Base-by-base conservation (phyloP, 2,329 filamentous ascomycete genomes). In the Bimuria novae-zelandiae region DNA sequence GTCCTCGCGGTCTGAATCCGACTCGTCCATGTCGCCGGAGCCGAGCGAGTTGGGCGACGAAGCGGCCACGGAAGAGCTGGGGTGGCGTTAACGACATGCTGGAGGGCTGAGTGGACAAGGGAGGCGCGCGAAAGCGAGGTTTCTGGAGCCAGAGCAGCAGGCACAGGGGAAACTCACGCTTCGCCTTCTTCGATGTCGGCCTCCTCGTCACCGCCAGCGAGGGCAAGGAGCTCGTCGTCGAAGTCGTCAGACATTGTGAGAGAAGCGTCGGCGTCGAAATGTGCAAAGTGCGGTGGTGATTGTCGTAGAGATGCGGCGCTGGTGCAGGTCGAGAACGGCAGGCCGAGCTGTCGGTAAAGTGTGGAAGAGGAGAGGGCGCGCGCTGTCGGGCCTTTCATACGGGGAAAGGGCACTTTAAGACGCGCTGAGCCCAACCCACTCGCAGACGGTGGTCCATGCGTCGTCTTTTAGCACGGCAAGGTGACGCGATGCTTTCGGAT, bases 161-260 rank as follows among this genome's bases (percentile, higher is more conserved):
- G 55, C 49, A 56, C 60, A 46, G 55, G 39, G 57, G 53, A 55
- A 43, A 85, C 89, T 85, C 83, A 93, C 90, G 88, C 84, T 79
- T 96, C 90, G 61, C 90, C 89, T 71, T 95, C 90, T 64, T 90
- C 88, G 51, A 86, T 84, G 43, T 73, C 71, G 51, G 85, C 85
- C 41, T 74, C 71, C 45, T 74, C 71, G 36, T 84, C 85, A 63
- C 90, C 91, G 67, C 91, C 94, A 49, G 92, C 94, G 61, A 97
- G 86, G 69, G 90, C 92, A 60, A 97, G 88, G 61, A 97, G 87
- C 79, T 97, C 93, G 66, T 93, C 92, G 72, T 97, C 93, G 62
- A 97, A 84, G 52, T 79, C 77, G 51, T 67, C 65, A 52, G 93
- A 90, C 92, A 96, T 96, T 67, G 60, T 61, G 60, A 52, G 7